Evolutionary conservation across 805 yeast genomes (phyloP).

Genomic region (Candida dajiaensis): DNA sequence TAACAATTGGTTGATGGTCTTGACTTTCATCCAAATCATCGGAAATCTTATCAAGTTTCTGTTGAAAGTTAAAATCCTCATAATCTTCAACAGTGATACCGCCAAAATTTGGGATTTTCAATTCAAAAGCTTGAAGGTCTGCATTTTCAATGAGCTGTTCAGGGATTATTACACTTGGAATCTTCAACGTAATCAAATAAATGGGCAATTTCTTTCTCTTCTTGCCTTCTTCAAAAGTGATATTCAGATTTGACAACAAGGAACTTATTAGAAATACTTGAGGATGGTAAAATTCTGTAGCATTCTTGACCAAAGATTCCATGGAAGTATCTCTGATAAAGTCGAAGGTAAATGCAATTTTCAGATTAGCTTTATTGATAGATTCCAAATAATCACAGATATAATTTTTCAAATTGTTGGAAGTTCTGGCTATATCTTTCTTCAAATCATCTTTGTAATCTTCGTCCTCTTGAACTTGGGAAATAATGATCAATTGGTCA

Average conservation of each 20-base stretch:
- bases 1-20: not conserved
- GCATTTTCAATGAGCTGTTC: slow-evolving; percentile 7
- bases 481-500: slow-evolving; percentile 17
- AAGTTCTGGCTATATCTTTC: slow-evolving; percentile 12
- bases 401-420: slow-evolving; percentile 11
- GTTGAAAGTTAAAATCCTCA: not conserved
- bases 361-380: slow-evolving; percentile 9
- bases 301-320: slow-evolving; percentile 11
- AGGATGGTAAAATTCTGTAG: slow-evolving; percentile 16
- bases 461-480: slow-evolving; percentile 17
- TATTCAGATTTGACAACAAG: slow-evolving; percentile 9
- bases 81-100: not conserved
- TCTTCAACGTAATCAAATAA: slow-evolving; percentile 14
- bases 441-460: slow-evolving; percentile 11
- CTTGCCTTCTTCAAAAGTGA: slow-evolving; percentile 1
- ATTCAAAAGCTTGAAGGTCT: not conserved
- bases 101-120: not conserved
- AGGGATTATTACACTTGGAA: slow-evolving; percentile 20
- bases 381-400: slow-evolving; percentile 10
- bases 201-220: slow-evolving; percentile 13
- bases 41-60: not conserved
- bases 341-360: slow-evolving; percentile 19
- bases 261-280: slow-evolving; percentile 16
- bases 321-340: slow-evolving; percentile 17
- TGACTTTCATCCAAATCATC: not conserved